Conservation (phyloP, 2,329 filamentous ascomycete species). For the Fusarium duplospermum region DNA sequence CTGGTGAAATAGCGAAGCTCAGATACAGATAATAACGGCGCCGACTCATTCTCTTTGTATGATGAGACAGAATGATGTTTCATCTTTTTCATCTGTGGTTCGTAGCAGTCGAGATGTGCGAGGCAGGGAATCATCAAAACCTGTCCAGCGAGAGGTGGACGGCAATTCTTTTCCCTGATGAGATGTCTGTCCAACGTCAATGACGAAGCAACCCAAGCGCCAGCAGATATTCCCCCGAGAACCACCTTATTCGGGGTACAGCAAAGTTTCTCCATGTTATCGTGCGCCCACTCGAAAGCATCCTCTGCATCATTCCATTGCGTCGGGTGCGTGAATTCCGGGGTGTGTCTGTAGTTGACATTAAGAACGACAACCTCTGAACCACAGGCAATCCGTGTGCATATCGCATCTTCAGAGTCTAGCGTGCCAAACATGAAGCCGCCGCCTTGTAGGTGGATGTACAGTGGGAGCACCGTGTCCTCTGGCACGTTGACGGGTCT, state of each 20-base stretch:
- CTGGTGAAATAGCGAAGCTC: constrained; percentile 36
- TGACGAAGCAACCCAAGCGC: constrained; percentile 56
- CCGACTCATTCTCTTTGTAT: constrained; percentile 56
- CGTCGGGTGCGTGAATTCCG: constrained; percentile 63
- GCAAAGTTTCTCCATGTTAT: constrained; percentile 20
- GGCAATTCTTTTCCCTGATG: constrained; percentile 15
- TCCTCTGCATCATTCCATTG: constrained; percentile 66
- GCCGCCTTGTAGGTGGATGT: constrained; percentile 65
- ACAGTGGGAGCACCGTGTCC: constrained; percentile 59
- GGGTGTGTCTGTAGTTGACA: constrained; percentile 70
- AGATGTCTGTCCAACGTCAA: constrained; percentile 55
- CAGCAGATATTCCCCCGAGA: constrained; percentile 62
- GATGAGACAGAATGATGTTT: constrained; percentile 56
- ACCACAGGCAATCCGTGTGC: constrained; percentile 58
- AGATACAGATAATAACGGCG: constrained; percentile 60
- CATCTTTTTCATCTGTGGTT: constrained; percentile 49
- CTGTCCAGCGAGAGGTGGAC: constrained; percentile 58
- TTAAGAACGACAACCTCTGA: constrained; percentile 61
- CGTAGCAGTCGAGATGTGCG: constrained; percentile 38
- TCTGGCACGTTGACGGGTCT: constrained; percentile 13
- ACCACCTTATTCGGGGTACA: constrained; percentile 47
- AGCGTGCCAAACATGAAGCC: constrained; percentile 68
- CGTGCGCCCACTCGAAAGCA: constrained; percentile 64
- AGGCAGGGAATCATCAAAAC: constrained; percentile 63
- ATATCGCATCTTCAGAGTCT: constrained; percentile 63